These are phyloP conservation scores for Strobilomyces dryophilus DNA, from an alignment of 768 basidiomycete species.

Conservation along the genomic window DNA sequence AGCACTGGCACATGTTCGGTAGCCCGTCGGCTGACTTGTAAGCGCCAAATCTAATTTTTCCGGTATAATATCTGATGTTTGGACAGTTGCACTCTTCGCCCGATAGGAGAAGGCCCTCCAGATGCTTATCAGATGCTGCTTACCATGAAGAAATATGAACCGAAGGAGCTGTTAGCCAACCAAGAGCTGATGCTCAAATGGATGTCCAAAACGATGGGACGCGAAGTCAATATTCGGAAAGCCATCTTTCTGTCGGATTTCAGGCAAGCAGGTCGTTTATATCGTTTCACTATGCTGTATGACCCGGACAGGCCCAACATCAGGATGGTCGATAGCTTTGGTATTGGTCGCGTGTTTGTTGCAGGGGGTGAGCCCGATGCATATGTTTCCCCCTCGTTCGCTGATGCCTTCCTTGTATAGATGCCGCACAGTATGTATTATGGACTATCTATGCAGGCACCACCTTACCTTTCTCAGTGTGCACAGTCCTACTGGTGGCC, in stretches of 20 bases:
- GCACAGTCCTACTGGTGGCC: constrained; percentile 23
- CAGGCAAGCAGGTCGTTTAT: constrained; percentile 18
- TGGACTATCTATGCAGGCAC: background rate
- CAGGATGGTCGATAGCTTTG: constrained; percentile 43
- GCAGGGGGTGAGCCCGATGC: constrained; percentile 35
- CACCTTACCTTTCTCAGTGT: constrained; percentile 8
- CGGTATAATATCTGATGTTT: background rate
- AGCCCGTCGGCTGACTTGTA: background rate
- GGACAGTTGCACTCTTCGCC: constrained; percentile 9
- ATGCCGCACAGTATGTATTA: constrained; percentile 39
- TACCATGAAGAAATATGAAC: constrained; percentile 1
- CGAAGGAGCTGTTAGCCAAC: constrained; percentile 15
- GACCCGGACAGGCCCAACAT: constrained; percentile 38
- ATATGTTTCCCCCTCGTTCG: background rate
- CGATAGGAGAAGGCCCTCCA: constrained; percentile 16
- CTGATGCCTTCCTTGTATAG: constrained; percentile 25
- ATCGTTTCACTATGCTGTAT: constrained; percentile 1
- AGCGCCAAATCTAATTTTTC: background rate
- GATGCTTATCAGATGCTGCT: constrained; percentile 20
- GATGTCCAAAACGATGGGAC: constrained; percentile 26
- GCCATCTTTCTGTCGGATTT: constrained; percentile 24
- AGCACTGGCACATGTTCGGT: constrained; percentile 26
- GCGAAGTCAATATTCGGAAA: constrained; percentile 30
- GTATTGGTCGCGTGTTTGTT: constrained; percentile 41
- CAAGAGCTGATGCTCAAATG: constrained; percentile 25